Evolutionary conservation across 345 rosid genomes (phyloP).

Genomic region (Eucalyptus regnans): DNA sequence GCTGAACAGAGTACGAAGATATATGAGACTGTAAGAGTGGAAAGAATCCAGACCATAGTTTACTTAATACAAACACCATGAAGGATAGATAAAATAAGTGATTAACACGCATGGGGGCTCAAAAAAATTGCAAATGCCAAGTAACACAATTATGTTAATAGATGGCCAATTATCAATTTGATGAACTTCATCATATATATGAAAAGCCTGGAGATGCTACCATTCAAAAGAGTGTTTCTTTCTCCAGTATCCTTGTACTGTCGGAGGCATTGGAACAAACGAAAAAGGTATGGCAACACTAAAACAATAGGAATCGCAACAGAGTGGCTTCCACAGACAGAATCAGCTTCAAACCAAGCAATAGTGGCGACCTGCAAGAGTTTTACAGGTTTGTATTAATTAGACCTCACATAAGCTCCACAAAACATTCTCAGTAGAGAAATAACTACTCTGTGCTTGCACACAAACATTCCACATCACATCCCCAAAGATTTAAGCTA

Average conservation of each 20-base stretch:
- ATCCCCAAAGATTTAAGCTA: background rate
- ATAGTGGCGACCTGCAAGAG: slow-evolving; percentile 78
- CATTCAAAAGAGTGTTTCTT: slow-evolving; percentile 65
- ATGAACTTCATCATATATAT: background rate
- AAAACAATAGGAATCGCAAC: slow-evolving; percentile 88
- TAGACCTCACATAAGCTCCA: background rate
- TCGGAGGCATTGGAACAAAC: slow-evolving; percentile 85
- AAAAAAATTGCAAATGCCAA: background rate
- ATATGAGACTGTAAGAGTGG: background rate
- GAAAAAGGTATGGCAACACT: slow-evolving; percentile 84
- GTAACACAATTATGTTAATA: background rate
- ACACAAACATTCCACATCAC: background rate
- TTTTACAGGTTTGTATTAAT: background rate
- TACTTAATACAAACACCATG: too few relatives aligned
- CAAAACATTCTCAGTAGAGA: background rate
- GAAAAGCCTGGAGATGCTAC: slow-evolving; percentile 13
- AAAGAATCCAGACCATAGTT: too few relatives aligned
- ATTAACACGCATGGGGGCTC: background rate
- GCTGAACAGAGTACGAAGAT: background rate
- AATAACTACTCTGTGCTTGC: background rate
- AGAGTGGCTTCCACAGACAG: slow-evolving; percentile 95
- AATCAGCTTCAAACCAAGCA: slow-evolving; percentile 99
- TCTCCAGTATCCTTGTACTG: slow-evolving; percentile 87
- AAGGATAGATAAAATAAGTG: background rate
- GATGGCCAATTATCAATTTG: background rate